Conservation (phyloP, 371 early-diverging fungal genomes). For the Syncephalastrum monosporum region DNA sequence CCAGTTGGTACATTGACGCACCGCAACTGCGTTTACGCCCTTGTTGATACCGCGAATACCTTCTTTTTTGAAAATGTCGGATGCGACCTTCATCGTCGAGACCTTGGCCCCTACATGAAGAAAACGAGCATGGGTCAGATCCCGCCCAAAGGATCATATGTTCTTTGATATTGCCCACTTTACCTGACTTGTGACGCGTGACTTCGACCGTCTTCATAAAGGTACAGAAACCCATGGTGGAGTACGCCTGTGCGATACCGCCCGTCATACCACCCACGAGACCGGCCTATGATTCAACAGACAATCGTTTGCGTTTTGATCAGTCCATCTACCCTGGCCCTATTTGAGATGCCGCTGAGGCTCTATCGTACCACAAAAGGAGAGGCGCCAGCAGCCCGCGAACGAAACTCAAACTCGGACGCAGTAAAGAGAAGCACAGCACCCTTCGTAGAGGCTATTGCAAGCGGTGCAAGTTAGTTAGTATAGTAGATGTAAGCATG, state of each 20-base stretch:
- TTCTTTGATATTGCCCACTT: slow-evolving; percentile 8
- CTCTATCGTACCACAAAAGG: slow-evolving; percentile 47
- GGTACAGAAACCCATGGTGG: slow-evolving; percentile 98
- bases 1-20: slow-evolving; percentile 97
- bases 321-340: not conserved
- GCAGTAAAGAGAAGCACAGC: slow-evolving; percentile 94
- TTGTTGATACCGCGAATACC: slow-evolving; percentile 96
- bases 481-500: not conserved
- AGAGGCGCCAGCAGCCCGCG: slow-evolving; percentile 55
- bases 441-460: slow-evolving; percentile 82
- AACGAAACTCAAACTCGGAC: slow-evolving; percentile 85
- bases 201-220: slow-evolving; percentile 99
- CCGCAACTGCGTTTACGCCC: slow-evolving; percentile 88
- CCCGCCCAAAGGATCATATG: not conserved
- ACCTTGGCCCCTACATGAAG: slow-evolving; percentile 47
- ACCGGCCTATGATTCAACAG: slow-evolving; percentile 56
- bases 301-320: slow-evolving; percentile 2
- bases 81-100: slow-evolving; percentile 83
- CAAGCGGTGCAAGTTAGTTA: no score
- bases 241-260: slow-evolving; percentile 90
- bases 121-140: not conserved
- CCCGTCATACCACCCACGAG: slow-evolving; percentile 92
- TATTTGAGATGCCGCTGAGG: not conserved
- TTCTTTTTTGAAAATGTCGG: slow-evolving; percentile 87
- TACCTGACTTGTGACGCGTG: slow-evolving; percentile 87